Conservation (phyloP, 2,329 filamentous ascomycete species). For the Ciborinia camelliae region DNA sequence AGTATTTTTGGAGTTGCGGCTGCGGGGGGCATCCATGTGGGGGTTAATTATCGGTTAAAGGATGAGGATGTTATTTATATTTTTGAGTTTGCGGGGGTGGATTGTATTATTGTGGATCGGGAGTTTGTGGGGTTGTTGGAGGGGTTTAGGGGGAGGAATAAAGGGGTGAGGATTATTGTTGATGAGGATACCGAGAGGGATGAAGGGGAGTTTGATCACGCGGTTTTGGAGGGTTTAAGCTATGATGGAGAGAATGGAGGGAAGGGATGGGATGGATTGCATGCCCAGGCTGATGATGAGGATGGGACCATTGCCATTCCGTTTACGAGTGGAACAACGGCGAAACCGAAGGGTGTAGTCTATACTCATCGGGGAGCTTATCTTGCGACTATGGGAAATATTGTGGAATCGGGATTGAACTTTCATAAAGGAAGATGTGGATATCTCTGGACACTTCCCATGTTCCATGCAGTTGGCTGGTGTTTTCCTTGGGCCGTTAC, state of each 20-base stretch:
- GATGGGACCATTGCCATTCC: slow-evolving; percentile 81
- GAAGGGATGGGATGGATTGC: slow-evolving; percentile 74
- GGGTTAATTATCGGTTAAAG: slow-evolving; percentile 72
- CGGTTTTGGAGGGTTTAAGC: slow-evolving; percentile 73
- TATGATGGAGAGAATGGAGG: slow-evolving; percentile 64
- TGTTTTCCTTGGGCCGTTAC: slow-evolving; percentile 90
- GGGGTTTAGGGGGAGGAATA: slow-evolving; percentile 58
- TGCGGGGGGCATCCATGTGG: slow-evolving; percentile 74
- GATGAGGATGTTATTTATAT: slow-evolving; percentile 87
- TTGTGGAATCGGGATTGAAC: slow-evolving; percentile 86
- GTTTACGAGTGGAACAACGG: slow-evolving; percentile 92
- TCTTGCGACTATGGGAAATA: slow-evolving; percentile 76
- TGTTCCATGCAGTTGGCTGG: slow-evolving; percentile 68
- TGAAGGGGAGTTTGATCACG: slow-evolving; percentile 77
- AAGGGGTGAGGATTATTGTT: slow-evolving; percentile 67
- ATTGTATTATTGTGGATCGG: slow-evolving; percentile 79
- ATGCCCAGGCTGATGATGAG: slow-evolving; percentile 68
- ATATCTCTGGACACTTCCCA: slow-evolving; percentile 88
- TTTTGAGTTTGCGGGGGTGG: slow-evolving; percentile 80
- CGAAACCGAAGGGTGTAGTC: slow-evolving; percentile 85
- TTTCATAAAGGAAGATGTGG: slow-evolving; percentile 64
- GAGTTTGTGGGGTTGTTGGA: slow-evolving; percentile 74
- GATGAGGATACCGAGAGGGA: slow-evolving; percentile 78
- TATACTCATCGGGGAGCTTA: slow-evolving; percentile 89
- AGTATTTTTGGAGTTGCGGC: slow-evolving; percentile 83